Evolutionary conservation across 768 basidiomycete species (phyloP), one percentile per base, ranked within the genome.

Genomic region (Pulveroboletus ravenelii): DNA sequence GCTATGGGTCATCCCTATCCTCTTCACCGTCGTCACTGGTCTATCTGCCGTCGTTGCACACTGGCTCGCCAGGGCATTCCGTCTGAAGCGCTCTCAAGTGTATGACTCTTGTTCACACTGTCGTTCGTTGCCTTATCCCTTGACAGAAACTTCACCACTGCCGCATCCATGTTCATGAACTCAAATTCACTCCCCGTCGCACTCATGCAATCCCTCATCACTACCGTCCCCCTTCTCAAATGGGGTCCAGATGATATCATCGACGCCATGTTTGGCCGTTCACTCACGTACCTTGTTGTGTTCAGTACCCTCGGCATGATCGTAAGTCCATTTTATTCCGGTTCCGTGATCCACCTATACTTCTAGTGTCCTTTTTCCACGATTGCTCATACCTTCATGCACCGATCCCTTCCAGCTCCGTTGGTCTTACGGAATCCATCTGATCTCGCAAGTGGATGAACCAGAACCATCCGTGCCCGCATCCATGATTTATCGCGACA

Each of bases 271-370:
- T 78, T 97, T 29, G 94, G 94, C 29, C 79, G 95, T 9, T 92
- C 90, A 0, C 72, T 95, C 49, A 88, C 87, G 0, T 94, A 95
- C 63, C 78, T 95, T 41, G 90, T 96, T 8, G 75, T 98, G 18
- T 94, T 94, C 66, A 93, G 89, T 51, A 96, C 94, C 0, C 77
- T 98, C 30, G 95, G 96, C 39, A 95, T 95, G 93, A 82, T 97
- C 62, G 89, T 93, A 61, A 59, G 86, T 77, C 27, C 17, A 25
- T 30, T 10, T 47, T 31, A 17, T 38, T n/a, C 18, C 29, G 35
- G 37, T 32, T 3, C 36, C 30, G 5, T 17, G 10, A 30, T 30
- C 29, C 6, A 8, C 29, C 10, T 30, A 4, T 12, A 10, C 8
- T 14, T n/a, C 18, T 14, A 4, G n/a, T 36, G 42, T 36, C 44